Evolutionary conservation across 2,329 filamentous ascomycete species (phyloP).

Genomic region (Fusarium sp.): DNA sequence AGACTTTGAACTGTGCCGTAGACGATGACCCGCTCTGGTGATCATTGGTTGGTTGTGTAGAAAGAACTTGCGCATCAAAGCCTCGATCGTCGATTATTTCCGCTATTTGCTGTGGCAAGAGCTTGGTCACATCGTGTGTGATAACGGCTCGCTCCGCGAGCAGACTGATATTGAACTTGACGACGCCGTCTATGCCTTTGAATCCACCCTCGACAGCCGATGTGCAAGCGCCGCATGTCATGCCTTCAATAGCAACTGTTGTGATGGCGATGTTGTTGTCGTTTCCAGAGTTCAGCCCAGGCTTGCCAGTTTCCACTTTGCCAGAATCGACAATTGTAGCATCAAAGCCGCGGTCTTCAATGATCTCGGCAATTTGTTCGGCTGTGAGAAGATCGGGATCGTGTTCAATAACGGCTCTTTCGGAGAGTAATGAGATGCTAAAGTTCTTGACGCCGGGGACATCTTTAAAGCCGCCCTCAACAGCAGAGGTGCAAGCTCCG

Average conservation of each 20-base stretch:
- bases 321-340: conserved; percentile 82
- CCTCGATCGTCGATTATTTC: conserved; percentile 90
- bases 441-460: conserved; percentile 80
- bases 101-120: conserved; percentile 79
- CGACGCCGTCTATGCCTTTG: conserved; percentile 78
- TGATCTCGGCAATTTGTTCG: conserved; percentile 69
- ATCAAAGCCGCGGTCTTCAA: conserved; percentile 82
- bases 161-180: conserved; percentile 95
- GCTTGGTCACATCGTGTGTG: conserved; percentile 79
- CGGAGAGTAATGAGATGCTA: conserved; percentile 85
- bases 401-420: conserved; percentile 88
- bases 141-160: conserved; percentile 93
- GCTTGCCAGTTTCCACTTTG: conserved; percentile 54
- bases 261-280: conserved; percentile 72
- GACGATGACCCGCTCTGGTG: conserved; percentile 69
- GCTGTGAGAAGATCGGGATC: conserved; percentile 69
- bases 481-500: conserved; percentile 87
- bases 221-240: conserved; percentile 98
- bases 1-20: conserved; percentile 84
- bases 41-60: conserved; percentile 73
- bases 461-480: conserved; percentile 84
- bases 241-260: conserved; percentile 91
- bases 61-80: conserved; percentile 87
- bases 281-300: conserved; percentile 47
- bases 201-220: conserved; percentile 90